Evolutionary conservation across 2,329 filamentous ascomycete genomes (phyloP), one percentile per base, ranked within the genome.

Genomic region (Orbilia quercus): DNA sequence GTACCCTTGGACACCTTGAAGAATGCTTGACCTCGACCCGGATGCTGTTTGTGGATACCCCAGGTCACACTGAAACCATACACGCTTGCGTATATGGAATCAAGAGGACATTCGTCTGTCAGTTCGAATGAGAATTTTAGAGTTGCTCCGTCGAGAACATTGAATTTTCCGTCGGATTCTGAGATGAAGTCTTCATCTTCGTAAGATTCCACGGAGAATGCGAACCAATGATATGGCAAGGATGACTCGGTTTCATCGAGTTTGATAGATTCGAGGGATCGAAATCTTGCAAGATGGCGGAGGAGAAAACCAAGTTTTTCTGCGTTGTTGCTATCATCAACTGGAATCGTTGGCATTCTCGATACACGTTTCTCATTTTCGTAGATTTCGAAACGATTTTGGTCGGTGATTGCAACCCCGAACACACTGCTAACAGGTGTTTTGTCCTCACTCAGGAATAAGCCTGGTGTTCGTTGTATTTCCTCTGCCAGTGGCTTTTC

Each of bases 281-380:
- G 34, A 14, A 54, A 54, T 25, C 59, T 31, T 22, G 59, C 34
- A 7, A 64, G 16, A 23, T 45, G 47, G n/a, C 36, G 18, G 12
- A 64, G 5, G 11, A 50, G 11, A 47, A 28, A 64, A 2, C n/a
- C 38, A 20, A 64, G 59, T 36, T 31, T 64, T 34, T 54, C 47
- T 7, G 25, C 38, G 47, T 22, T 42, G 28, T 64, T 23, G 6
- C 34, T n/a, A 14, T 54, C 59, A 14, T n/a, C 31, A 11, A 23
- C 22, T 16, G 22, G 34, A 5, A 64, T 7, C 12, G 7, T 45
- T 2, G 59, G 59, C 5, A 64, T 11, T 45, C 48, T 54, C 16
- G 34, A 34, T 5, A 53, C 3, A 11, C 31, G 59, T 20, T 45
- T 54, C 9, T 48, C 36, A 28, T 25, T 7, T 16, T 31, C n/a